Base-by-base conservation (phyloP, 1,284 basidiomycete species). In the Malassezia cuniculi region DNA sequence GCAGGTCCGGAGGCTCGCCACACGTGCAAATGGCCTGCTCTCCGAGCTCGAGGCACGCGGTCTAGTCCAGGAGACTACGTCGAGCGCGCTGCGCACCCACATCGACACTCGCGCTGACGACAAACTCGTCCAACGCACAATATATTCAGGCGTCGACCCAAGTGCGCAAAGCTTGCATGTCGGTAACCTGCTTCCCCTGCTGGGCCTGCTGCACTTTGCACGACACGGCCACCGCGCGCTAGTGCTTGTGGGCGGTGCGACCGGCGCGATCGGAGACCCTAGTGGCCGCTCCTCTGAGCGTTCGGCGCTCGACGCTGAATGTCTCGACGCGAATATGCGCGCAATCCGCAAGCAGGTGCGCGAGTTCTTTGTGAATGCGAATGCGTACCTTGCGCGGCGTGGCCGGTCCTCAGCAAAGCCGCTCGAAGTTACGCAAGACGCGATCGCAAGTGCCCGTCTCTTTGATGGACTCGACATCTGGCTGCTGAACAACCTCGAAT, bases 221-320 rank as follows among this genome's bases (percentile, higher is more conserved):
- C 60, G 83, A 14, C 74, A 75, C 21, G 85, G 87, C 0, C 87
- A 97, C 66, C 73, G 73, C 18, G 74, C 79, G 25, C 79, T 95
- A 12, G 79, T 82, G 7, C 74, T 97, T 17, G 84, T 85, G 27
- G 90, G 90, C 24, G 89, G 89, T 0, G 90, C 86, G 1, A 95
- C 93, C 0, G 93, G 87, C 2, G 76, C 81, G n/a, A 82, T 99
- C 22, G 93, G 93, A 6, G 93, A 99, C 64, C 93, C 93, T 2
- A 87, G 85, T 1, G 93, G 93, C 1, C 75, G 89, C 20, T 75
- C 76, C 2, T 79, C 78, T 0, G 93, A 94, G 66, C 78, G 93
- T 12, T 76, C 78, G 39, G 73, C 79, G 1, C 76, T 85, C 5
- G 73, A 77, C 27, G 63, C 68, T 7, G 69, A 73, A 3, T 73